Conservation (phyloP, 768 basidiomycete species). For the Crassisporium funariophilum region DNA sequence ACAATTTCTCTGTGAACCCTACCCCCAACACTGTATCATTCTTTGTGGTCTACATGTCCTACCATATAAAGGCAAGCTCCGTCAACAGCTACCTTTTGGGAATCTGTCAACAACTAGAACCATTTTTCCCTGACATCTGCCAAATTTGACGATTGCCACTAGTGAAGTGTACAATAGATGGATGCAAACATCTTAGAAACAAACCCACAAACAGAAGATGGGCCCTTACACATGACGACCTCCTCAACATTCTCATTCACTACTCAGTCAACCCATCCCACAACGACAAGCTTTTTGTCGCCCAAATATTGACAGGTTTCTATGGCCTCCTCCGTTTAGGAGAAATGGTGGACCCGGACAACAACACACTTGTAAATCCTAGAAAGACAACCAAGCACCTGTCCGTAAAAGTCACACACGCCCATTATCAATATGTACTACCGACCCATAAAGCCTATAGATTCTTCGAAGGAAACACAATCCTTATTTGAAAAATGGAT, state of each 20-base stretch:
- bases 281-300: constrained; percentile 10
- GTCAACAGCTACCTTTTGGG: constrained; percentile 40
- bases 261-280: background rate
- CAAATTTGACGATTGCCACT: constrained; percentile 5
- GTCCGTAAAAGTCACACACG: background rate
- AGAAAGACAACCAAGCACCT: constrained; percentile 8
- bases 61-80: constrained; percentile 37
- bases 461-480: constrained; percentile 21
- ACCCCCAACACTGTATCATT: constrained; percentile 39
- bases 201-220: constrained; percentile 1
- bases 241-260: background rate
- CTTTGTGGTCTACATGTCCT: constrained; percentile 35
- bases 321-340: constrained; percentile 32
- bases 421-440: constrained; percentile 20
- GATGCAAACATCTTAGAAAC: constrained; percentile 1
- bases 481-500: background rate
- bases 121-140: constrained; percentile 25
- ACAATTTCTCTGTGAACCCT: constrained; percentile 36
- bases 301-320: constrained; percentile 28
- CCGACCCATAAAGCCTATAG: constrained; percentile 42
- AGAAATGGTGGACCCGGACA: constrained; percentile 33
- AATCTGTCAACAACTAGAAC: constrained; percentile 35
- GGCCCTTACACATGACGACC: constrained; percentile 6
- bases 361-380: background rate
- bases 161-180: constrained; percentile 11